These are phyloP conservation scores for Epichloe brachyelytri DNA, from an alignment of 2,329 filamentous ascomycete genomes.

Conservation along the genomic window DNA sequence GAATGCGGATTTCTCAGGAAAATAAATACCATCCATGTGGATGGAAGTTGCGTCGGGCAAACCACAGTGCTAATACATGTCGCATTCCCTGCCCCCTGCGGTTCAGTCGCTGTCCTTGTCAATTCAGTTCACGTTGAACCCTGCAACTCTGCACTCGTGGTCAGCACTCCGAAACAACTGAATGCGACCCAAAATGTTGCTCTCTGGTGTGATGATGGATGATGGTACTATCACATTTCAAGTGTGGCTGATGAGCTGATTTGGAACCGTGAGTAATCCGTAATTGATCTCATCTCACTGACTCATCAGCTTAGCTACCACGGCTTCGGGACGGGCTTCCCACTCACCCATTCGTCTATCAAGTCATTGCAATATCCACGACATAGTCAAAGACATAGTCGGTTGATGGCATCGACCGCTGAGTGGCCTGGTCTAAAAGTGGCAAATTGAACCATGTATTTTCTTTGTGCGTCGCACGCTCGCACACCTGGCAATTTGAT, in stretches of 20 bases:
- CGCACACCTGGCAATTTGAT: not conserved
- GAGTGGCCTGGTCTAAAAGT: not conserved
- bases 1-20: not conserved
- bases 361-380: not conserved
- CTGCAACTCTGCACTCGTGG: not conserved
- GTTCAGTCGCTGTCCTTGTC: not conserved
- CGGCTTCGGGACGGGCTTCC: not conserved
- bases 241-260: not conserved
- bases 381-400: not conserved
- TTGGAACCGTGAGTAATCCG: not conserved
- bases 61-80: not conserved
- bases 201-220: not conserved
- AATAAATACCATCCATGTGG: not conserved
- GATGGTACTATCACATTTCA: not conserved
- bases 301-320: not conserved
- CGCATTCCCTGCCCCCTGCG: not conserved
- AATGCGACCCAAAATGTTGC: not conserved
- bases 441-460: too few relatives aligned
- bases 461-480: not conserved
- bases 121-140: not conserved
- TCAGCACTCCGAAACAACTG: not conserved
- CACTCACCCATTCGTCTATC: not conserved
- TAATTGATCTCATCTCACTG: not conserved
- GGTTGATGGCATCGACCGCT: not conserved
- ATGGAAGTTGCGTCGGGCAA: not conserved